Base-by-base conservation (phyloP, 2,329 filamentous ascomycete species). In the Plenodomus biglobosus region DNA sequence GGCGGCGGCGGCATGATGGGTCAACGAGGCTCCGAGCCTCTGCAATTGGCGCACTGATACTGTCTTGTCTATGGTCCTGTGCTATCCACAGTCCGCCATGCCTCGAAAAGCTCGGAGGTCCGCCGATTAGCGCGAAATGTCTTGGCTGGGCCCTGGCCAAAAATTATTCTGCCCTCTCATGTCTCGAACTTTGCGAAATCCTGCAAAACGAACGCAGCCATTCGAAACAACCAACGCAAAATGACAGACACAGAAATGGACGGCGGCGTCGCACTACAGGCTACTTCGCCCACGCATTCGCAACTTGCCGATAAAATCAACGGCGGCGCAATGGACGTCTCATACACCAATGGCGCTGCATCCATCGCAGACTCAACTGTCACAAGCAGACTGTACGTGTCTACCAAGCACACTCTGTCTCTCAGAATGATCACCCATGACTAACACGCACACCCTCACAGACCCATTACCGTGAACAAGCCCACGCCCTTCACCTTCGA, bases 401-500 rank as follows among this genome's bases (percentile, higher is more conserved):
- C n/a, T n/a, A n/a, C n/a, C 47, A 44, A 36, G 35, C 47, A 43
- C 38, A 8, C 48, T 38, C 40, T 44, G 38, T 40, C 40, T 36
- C 39, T 6, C 38, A 39, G 40, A 27, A 32, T 13, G 19, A 17
- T 5, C 22, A 40, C 39, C 6, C 30, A 35, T 46, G 40, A 8
- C 55, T 61, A 32, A 32, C 11, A 6, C 27, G 10, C 15, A 58
- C 50, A 46, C n/a, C 1, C 15, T n/a, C 2, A 21, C 38, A 72
- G 70, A 24, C 62, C 66, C n/a, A 53, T 70, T 21, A 65, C 52
- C 15, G 70, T 76, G 40, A 63, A 85, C 52, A 95, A 95, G 75
- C 86, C 90, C 3, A 95, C 88, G 6, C 91, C 92, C 8, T 95
- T 95, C 78, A 91, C 85, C 60, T 96, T 95, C 77, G 91, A 96